Base-by-base conservation (phyloP, 192 early-diverging fungal species). In the Coemansia sp. region DNA sequence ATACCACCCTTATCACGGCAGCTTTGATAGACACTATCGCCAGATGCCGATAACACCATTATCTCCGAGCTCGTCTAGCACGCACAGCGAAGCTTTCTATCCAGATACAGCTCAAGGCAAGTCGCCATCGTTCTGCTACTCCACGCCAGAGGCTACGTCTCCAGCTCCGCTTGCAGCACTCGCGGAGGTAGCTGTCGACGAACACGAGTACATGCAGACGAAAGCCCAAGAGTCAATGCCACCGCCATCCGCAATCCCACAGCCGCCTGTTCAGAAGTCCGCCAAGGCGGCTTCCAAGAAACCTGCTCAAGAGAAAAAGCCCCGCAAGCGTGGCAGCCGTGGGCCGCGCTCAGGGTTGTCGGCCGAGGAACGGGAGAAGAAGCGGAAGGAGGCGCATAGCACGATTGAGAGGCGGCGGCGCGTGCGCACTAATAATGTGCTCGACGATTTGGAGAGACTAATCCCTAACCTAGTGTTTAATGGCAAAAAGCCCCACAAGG, bases 361-460 rank as follows among this genome's bases (percentile, higher is more conserved):
- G 23, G 72, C 72, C 27, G 77, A 74, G 46, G 71, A 80, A 56
- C 72, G 84, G 45, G 87, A 91, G 46, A 69, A 83, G 66, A 78
- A 83, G 57, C 83, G 92, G 55, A 92, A 91, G 64, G 84, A 88
- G 15, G 89, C 90, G 4, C 92, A 93, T 54, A 89, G 86, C 24
- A 87, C 87, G 3, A 92, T 93, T 41, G 92, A 93, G 62, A 80
- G 87, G 15, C 81, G 90, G 38, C 82, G 92, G 43, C 85, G 92
- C 37, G 92, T 92, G 61, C 82, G 87, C 38, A 93, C 90, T 66
- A 93, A 93, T 65, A 86, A 90, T 58, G 89, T 90, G 77, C 87
- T 93, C 39, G 56, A 82, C 43, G 84, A 89, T 40, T 71, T 93
- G 30, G 87, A 89, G 69, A 65, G 80, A 42, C 67, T 93, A 17